Base-by-base conservation (phyloP, 2,329 filamentous ascomycete genomes). In the Mollisia scopiformis region DNA sequence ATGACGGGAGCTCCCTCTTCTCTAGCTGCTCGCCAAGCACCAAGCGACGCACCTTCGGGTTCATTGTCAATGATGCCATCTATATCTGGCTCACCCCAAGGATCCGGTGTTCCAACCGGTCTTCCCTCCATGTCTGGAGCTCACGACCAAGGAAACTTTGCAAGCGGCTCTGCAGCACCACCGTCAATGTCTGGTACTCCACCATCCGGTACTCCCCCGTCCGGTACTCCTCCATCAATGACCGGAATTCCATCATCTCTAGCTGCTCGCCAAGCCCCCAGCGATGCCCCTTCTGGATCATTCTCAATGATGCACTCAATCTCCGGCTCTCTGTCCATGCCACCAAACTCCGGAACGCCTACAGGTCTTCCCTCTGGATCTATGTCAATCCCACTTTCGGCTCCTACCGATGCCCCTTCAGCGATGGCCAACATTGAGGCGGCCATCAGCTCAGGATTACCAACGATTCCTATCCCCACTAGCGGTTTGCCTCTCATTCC, bases 151-250 rank as follows among this genome's bases (percentile, higher is more conserved):
- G 51, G 25, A 14, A 47, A 37, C 14, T 33, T 33, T 2, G 23
- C 52, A 31, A 39, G 39, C 19, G 51, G 57, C 16, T 47, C 27
- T 25, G 57, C 41, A 35, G 49, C 19, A 23, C 31, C 50, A 41
- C 35, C 35, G 10, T 39, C 35, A 11, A 21, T 43, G 7, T 33
- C 28, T 10, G 50, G 28, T 16, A 30, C 28, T 19, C 50, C n/a
- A 25, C 50, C 50, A 31, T 52, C 50, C 11, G 55, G 55, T 8
- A 31, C 35, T 21, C 46, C 46, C 10, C 46, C 46, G 11, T 27
- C 21, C 14, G 46, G 46, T 28, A n/a, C 46, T 30, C 46, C 46
- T 13, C 46, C 46, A 27, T 21, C 46, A 21, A 30, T 27, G 14
- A 49, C 55, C 2, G 43, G 33, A n/a, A 30, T 23, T 19, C 30